phyloP scores from a whole-genome alignment of 441 rosid genomes.

The Adansonia rubrostipa region DNA sequence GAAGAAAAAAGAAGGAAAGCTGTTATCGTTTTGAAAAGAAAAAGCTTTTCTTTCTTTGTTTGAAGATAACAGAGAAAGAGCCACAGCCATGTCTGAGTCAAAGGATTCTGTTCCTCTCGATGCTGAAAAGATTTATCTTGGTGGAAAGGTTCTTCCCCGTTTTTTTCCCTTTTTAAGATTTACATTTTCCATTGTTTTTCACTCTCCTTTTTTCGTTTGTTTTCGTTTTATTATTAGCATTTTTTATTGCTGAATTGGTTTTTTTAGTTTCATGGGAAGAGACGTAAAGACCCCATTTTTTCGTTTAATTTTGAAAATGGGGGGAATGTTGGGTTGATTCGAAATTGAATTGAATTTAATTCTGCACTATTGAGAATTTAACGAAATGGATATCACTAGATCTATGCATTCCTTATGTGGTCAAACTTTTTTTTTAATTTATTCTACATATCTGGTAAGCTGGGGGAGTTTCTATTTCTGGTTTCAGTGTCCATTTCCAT shows the following conservation, averaged over 20 bases:
- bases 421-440: neutral
- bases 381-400: slow-evolving; percentile 8
- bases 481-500: neutral
- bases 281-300: neutral
- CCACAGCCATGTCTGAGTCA: slow-evolving; percentile 65
- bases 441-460: slow-evolving; percentile 7
- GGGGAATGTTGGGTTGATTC: neutral
- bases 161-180: neutral
- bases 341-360: slow-evolving; percentile 2
- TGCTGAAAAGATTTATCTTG: slow-evolving; percentile 82
- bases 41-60: slow-evolving; percentile 25
- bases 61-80: slow-evolving; percentile 35
- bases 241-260: slow-evolving; percentile 8
- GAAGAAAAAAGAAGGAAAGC: neutral
- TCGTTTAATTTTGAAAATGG: neutral
- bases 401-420: slow-evolving; percentile 19
- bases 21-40: neutral
- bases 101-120: slow-evolving; percentile 64
- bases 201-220: neutral
- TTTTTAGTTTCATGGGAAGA: neutral
- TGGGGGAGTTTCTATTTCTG: slow-evolving; percentile 18
- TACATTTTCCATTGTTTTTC: neutral
- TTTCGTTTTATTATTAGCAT: neutral
- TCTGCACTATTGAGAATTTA: neutral
- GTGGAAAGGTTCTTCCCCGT: slow-evolving; percentile 65